These are phyloP conservation scores for Pleodorina starrii DNA, from an alignment of 139 green algal species.

Conservation along the genomic window DNA sequence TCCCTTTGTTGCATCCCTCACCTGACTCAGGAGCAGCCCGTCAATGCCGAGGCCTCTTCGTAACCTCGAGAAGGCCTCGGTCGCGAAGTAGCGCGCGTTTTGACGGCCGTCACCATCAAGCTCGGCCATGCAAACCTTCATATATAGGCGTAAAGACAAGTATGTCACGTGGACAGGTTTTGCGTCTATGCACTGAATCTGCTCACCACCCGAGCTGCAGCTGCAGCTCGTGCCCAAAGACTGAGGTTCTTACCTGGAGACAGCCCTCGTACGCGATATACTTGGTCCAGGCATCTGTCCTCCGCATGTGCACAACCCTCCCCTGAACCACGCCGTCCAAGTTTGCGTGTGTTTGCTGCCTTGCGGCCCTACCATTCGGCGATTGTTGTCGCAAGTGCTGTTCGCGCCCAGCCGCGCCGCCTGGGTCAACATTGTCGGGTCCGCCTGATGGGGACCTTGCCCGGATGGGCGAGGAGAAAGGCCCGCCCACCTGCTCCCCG, in stretches of 20 bases:
- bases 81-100: slow-evolving; percentile 12
- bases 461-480: not conserved
- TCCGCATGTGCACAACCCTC: slow-evolving; percentile 58
- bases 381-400: not conserved
- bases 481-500: not conserved
- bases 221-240: too few relatives aligned
- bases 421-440: not conserved
- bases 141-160: too few relatives aligned
- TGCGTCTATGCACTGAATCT: too few relatives aligned
- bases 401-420: not conserved
- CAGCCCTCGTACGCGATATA: slow-evolving; percentile 71
- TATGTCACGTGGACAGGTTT: too few relatives aligned
- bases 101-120: not conserved
- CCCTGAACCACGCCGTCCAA: slow-evolving; percentile 10
- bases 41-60: slow-evolving; percentile 33
- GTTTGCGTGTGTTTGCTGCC: slow-evolving; percentile 7
- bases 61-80: slow-evolving; percentile 1
- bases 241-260: slow-evolving; percentile 61
- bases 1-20: not conserved
- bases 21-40: slow-evolving; percentile 23
- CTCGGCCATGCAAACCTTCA: slow-evolving; percentile 41
- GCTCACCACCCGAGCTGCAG: too few relatives aligned
- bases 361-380: not conserved
- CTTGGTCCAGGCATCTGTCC: slow-evolving; percentile 62
- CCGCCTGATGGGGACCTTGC: not conserved